phyloP scores from a whole-genome alignment of 2,329 filamentous ascomycete genomes.

The Clathrospora elynae region DNA sequence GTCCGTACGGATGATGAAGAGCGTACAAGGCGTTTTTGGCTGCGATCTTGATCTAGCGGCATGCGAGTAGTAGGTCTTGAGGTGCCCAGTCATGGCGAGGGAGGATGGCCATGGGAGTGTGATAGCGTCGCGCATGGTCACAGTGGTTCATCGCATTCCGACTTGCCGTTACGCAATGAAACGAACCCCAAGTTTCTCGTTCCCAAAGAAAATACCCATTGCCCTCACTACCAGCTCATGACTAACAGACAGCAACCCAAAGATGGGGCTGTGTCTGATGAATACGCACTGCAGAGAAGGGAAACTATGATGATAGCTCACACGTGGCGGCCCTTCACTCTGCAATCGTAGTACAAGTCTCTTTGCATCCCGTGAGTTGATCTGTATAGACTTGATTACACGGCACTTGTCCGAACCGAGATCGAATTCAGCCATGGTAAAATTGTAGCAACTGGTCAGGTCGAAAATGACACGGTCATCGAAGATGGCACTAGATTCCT shows the following conservation, averaged over 20 bases:
- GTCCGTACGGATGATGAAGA: no score
- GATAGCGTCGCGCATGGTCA: no score
- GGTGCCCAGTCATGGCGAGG: no score
- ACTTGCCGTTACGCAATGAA: background rate
- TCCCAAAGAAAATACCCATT: conserved; percentile 5
- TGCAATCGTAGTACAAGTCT: conserved; percentile 1
- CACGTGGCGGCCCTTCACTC: background rate
- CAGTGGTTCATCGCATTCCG: no score
- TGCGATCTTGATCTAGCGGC: no score
- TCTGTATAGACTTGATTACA: conserved; percentile 1
- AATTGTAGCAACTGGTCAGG: conserved; percentile 5
- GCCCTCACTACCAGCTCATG: conserved; percentile 7
- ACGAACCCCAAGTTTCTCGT: background rate
- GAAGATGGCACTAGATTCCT: conserved; percentile 6
- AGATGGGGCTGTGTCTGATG: background rate
- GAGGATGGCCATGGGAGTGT: no score
- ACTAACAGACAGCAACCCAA: conserved; percentile 5
- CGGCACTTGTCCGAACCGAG: conserved; percentile 4
- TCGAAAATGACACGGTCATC: conserved; percentile 9
- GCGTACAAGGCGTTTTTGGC: no score
- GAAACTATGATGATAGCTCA: conserved; percentile 4
- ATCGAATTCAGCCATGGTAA: conserved; percentile 8
- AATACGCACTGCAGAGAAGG: conserved; percentile 8
- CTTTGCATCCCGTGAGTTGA: conserved; percentile 5
- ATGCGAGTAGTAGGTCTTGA: no score